phyloP scores from a whole-genome alignment of 148 eudicot species.

The Diospyros lotus region DNA sequence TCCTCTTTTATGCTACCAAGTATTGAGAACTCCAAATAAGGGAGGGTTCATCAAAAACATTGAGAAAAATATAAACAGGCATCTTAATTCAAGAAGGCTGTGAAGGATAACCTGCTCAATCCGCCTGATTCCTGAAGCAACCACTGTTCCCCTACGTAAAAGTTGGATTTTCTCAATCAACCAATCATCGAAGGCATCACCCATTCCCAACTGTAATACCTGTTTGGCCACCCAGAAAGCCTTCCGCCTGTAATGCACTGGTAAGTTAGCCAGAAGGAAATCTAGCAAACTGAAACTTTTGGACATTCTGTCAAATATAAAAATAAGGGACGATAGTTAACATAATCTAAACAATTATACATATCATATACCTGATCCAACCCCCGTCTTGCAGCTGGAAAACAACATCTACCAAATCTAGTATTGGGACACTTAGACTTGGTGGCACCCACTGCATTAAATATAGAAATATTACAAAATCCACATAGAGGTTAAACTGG shows the following conservation, averaged over 20 bases:
- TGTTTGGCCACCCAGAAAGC: slow-evolving; percentile 99
- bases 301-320: not conserved
- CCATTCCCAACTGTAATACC: slow-evolving; percentile 94
- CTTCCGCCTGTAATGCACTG: slow-evolving; percentile 58
- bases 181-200: slow-evolving; percentile 74
- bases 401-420: slow-evolving; percentile 91
- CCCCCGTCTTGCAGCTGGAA: slow-evolving; percentile 98
- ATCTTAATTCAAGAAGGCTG: too few species aligned
- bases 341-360: not conserved
- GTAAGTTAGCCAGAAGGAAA: slow-evolving; percentile 11
- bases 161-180: slow-evolving; percentile 23
- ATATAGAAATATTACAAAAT: slow-evolving; percentile 12
- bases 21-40: slow-evolving; percentile 5
- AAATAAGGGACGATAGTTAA: not conserved
- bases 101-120: slow-evolving; percentile 6
- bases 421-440: slow-evolving; percentile 72
- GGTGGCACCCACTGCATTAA: slow-evolving; percentile 92
- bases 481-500: not conserved
- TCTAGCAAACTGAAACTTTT: not conserved
- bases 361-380: slow-evolving; percentile 77
- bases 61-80: not conserved
- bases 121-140: slow-evolving; percentile 83
- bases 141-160: slow-evolving; percentile 74
- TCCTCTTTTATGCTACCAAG: not conserved
- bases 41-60: not conserved